Conservation (phyloP, 83 land plant genomes). For the Diphasiastrum complanatum region DNA sequence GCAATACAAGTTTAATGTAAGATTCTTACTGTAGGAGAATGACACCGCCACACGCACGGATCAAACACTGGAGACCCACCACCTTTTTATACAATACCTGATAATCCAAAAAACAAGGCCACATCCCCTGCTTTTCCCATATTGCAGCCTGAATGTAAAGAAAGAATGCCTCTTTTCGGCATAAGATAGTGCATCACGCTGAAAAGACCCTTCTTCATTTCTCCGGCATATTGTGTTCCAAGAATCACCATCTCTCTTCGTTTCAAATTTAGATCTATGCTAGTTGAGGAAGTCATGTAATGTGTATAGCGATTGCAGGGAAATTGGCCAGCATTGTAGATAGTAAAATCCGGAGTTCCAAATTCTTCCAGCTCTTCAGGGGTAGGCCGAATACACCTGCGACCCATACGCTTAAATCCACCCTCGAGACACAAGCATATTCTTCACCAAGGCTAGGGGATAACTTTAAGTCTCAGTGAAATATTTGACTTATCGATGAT, state of each 20-base stretch:
- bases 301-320: constrained; percentile 33
- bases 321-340: constrained; percentile 30
- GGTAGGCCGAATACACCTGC: constrained; percentile 36
- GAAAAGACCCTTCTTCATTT: constrained; percentile 37
- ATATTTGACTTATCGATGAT: background rate
- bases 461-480: background rate
- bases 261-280: constrained; percentile 31
- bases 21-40: background rate
- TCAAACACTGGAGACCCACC: constrained; percentile 19
- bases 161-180: constrained; percentile 29
- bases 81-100: constrained; percentile 26
- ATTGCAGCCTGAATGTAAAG: constrained; percentile 31
- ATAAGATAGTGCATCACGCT: constrained; percentile 31
- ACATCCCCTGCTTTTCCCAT: constrained; percentile 33
- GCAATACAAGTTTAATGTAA: background rate
- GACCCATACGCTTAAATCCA: too few species aligned
- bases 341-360: constrained; percentile 31
- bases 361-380: constrained; percentile 34
- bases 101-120: constrained; percentile 38
- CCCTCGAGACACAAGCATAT: constrained; percentile 26
- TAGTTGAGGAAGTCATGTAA: constrained; percentile 31
- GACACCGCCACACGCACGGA: background rate
- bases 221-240: constrained; percentile 33
- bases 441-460: background rate
- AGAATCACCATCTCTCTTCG: constrained; percentile 34